Evolutionary conservation across 2,329 filamentous ascomycete species (phyloP), one percentile per base, ranked within the genome.

Genomic region (Hypoxylon rubiginosum): DNA sequence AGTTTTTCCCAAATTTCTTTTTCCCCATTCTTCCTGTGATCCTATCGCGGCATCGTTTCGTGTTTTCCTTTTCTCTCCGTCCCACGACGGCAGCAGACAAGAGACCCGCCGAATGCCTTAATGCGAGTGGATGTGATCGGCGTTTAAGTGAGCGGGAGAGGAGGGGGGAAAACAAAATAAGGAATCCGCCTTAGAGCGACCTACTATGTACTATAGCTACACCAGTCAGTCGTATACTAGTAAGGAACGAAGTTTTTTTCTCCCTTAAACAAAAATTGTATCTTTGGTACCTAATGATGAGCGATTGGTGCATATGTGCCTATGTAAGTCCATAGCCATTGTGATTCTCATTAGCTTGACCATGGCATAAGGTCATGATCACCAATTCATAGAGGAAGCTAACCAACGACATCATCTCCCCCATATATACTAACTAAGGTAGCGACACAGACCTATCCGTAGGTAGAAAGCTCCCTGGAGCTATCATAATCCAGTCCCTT

Each of bases 221-320:
- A n/a, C 48, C 34, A 36, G 39, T 34, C n/a, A 17, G 39, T 34
- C 58, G 21, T 65, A 62, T 65, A 68, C 65, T 53, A 60, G 57
- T 48, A 60, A 54, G 49, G 61, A 65, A 64, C 53, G 61, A 50
- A 49, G 55, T 59, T 55, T 61, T 61, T 48, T 32, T 50, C 15
- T 26, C 32, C 28, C 32, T 21, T n/a, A 30, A 30, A 19, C 9
- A 17, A 19, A n/a, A 46, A 17, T 36, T 30, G 24, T n/a, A 11
- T 21, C 32, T 49, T 30, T 36, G 7, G 9, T 52, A 24, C 26
- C 19, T 30, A 28, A 15, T 49, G 17, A n/a, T 41, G 17, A 13
- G 49, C 39, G 49, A 52, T 15, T 5, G 24, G 3, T 34, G 15
- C 26, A 50, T 19, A 4, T 30, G 6, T n/a, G 26, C n/a, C 24